These are phyloP conservation scores for Sonneratia caseolaris DNA, from an alignment of 345 rosid genomes.

Conservation along the genomic window DNA sequence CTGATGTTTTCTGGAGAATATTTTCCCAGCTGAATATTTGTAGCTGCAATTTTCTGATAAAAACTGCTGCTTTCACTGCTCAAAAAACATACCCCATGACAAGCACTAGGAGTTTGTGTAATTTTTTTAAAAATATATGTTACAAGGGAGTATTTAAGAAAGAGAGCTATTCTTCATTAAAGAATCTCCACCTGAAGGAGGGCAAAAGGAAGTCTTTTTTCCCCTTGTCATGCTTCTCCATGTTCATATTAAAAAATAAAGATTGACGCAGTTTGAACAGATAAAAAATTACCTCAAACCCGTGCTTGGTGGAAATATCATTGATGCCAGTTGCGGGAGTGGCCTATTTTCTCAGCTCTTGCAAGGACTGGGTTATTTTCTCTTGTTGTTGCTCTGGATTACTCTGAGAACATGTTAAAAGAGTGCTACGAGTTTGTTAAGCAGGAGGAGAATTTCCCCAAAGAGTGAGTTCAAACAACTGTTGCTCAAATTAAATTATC, in stretches of 20 bases:
- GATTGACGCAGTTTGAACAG: conserved; percentile 54
- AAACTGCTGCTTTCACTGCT: background rate
- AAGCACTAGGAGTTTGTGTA: too few relatives aligned
- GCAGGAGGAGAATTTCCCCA: conserved; percentile 55
- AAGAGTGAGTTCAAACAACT: conserved; percentile 36
- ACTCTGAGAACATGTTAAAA: conserved; percentile 76
- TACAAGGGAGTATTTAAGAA: background rate
- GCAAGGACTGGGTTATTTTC: conserved; percentile 68
- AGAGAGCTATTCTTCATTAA: background rate
- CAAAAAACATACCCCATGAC: too few relatives aligned
- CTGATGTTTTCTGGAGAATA: too few relatives aligned
- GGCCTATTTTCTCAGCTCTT: conserved; percentile 70
- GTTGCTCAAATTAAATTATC: background rate
- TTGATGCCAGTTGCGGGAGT: conserved; percentile 92
- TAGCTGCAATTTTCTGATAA: background rate
- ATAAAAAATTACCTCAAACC: conserved; percentile 62
- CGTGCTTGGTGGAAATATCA: conserved; percentile 64
- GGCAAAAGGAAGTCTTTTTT: background rate
- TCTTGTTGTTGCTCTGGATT: conserved; percentile 66
- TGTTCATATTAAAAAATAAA: background rate
- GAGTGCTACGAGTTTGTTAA: conserved; percentile 62
- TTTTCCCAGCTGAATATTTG: too few relatives aligned
- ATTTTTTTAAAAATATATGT: background rate
- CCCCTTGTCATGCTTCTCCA: background rate
- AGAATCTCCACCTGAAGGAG: background rate